These are phyloP conservation scores for Populus deltoides DNA, from an alignment of 345 rosid genomes.

Conservation along the genomic window DNA sequence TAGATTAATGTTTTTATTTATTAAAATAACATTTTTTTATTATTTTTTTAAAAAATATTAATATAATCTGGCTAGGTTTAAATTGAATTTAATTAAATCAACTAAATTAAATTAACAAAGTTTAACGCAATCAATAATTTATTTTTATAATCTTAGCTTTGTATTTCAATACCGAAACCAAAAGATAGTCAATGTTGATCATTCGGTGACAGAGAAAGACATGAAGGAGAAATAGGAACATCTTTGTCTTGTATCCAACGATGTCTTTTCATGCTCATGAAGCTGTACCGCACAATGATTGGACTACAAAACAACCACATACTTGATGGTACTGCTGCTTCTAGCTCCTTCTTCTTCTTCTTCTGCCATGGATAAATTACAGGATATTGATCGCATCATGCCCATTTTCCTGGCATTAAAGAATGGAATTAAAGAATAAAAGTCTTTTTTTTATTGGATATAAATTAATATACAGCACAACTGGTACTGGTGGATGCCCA, in stretches of 20 bases:
- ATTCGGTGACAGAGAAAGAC: neutral
- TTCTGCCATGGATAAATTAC: too few species aligned
- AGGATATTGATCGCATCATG: neutral
- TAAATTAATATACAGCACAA: too few species aligned
- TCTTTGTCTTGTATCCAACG: neutral
- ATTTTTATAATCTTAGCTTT: neutral
- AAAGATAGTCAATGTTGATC: neutral
- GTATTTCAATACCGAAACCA: too few species aligned
- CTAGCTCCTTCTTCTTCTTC: too few species aligned
- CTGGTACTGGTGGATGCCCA: neutral
- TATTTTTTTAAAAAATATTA: too few species aligned
- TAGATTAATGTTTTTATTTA: too few species aligned
- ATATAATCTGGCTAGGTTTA: too few species aligned
- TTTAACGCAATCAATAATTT: too few species aligned
- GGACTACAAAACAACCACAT: neutral
- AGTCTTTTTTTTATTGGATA: neutral
- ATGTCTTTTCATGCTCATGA: neutral
- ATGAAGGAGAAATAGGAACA: neutral
- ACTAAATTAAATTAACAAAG: too few species aligned
- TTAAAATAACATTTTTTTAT: too few species aligned
- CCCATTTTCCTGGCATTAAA: neutral
- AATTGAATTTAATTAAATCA: too few species aligned
- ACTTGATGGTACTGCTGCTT: neutral
- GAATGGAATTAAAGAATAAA: neutral
- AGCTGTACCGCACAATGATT: neutral